Conservation (phyloP, 1,284 basidiomycete genomes). For the Bondarzewia mesenterica region DNA sequence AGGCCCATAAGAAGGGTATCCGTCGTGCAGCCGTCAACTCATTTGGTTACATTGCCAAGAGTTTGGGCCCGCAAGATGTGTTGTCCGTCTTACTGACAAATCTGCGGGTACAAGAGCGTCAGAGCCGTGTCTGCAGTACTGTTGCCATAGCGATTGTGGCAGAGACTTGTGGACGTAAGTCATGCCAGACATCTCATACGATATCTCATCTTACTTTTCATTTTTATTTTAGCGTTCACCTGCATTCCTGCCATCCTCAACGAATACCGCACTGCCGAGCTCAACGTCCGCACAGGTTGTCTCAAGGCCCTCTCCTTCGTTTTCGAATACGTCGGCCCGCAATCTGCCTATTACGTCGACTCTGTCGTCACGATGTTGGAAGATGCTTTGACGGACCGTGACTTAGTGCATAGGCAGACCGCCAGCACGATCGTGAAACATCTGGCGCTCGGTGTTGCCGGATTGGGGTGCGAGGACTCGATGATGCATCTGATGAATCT, state of each 20-base stretch:
- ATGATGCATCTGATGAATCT: slow-evolving; percentile 97
- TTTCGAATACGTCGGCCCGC: slow-evolving; percentile 99
- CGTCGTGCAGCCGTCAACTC: slow-evolving; percentile 98
- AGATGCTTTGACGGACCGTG: slow-evolving; percentile 95
- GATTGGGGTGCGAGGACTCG: slow-evolving; percentile 95
- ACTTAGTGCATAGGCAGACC: slow-evolving; percentile 97
- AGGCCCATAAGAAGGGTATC: slow-evolving; percentile 99
- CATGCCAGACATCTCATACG: slow-evolving; percentile 7
- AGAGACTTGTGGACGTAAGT: slow-evolving; percentile 91
- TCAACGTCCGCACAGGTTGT: slow-evolving; percentile 99
- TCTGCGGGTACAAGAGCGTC: slow-evolving; percentile 95
- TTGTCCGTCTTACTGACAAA: slow-evolving; percentile 95
- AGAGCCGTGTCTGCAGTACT: slow-evolving; percentile 97
- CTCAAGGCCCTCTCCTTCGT: slow-evolving; percentile 97
- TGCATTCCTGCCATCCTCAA: slow-evolving; percentile 98
- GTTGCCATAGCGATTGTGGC: slow-evolving; percentile 98
- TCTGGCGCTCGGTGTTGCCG: slow-evolving; percentile 92
- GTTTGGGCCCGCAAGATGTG: slow-evolving; percentile 98
- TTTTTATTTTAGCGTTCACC: slow-evolving; percentile 71
- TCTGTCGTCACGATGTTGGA: slow-evolving; percentile 97
- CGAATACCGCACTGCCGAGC: slow-evolving; percentile 96
- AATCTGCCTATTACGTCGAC: slow-evolving; percentile 97
- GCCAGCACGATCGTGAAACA: slow-evolving; percentile 99
- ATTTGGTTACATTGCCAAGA: slow-evolving; percentile 99
- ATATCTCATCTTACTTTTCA: slow-evolving; percentile 14